Base-by-base conservation (phyloP, 441 rosid genomes). In the Heliophila coronopifolia region DNA sequence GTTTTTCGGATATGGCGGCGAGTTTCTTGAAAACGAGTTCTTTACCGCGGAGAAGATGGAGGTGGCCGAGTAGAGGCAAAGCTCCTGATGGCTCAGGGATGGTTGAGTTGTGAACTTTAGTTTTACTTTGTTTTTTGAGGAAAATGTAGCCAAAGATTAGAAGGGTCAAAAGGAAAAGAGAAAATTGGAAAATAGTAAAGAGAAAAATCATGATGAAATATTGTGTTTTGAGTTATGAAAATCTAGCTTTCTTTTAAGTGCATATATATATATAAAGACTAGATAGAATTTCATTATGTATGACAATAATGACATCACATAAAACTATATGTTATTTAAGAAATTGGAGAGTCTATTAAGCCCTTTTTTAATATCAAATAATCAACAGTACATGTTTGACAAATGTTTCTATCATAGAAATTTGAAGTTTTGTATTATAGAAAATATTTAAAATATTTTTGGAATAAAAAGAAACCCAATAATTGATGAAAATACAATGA, bases 51-150 rank as follows among this genome's bases (percentile, higher is more conserved):
- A 80, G 77, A 41, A 73, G 75, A 60, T 62, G 83, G 27, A 83
- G 71, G 65, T 80, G 92, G 5, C 85, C 92, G 8, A 83, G 50
- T 9, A 83, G 10, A 2, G 87, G 92, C 77, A 65, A 76, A 23
- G 81, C 65, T 1, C 78, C 75, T 0, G 44, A 4, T 36, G 81
- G 81, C 46, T 80, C 78, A 3, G 85, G 92, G 37, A 63, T 47
- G 30, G 36, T 30, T 48, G 30, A 24, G 50, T 19, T 54, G 3
- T 38, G 1, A 9, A 11, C 44, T 45, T 62, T 36, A 18, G 10
- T 3, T 32, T 16, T 47, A 37, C 31, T 38, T 5, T 4, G 13
- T 22, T 46, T 63, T 6, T 14, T 18, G 7, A 39, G 17, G 2
- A 54, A 54, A 31, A 54, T 33, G 49, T 54, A 62, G 31, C 42